Percentiles rank a stretch among this genome's conserved stretches.
phyloP scores from a whole-genome alignment of 1,139 yeast genomes.

The Yamadazyma buinensis region DNA sequence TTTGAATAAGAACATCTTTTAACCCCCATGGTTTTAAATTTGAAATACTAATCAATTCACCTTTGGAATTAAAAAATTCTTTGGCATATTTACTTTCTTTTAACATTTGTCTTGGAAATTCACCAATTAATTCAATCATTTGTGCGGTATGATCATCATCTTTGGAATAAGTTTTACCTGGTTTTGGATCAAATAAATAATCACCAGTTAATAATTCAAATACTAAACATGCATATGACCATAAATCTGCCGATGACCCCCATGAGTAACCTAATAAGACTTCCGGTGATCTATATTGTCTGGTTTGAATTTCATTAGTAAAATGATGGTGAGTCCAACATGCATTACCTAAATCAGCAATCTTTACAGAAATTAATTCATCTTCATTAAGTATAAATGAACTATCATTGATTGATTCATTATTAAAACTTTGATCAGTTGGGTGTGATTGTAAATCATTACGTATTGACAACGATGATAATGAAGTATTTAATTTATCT shows the following conservation, averaged over 20 bases:
- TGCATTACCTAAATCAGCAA: slow-evolving; percentile 50
- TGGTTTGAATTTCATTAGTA: slow-evolving; percentile 49
- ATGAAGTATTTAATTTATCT: slow-evolving; percentile 29
- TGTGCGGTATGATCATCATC: slow-evolving; percentile 52
- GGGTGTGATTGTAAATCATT: slow-evolving; percentile 11
- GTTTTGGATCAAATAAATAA: slow-evolving; percentile 46
- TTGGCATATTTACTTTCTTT: slow-evolving; percentile 42
- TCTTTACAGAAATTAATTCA: slow-evolving; percentile 45
- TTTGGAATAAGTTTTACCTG: slow-evolving; percentile 43
- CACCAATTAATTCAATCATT: slow-evolving; percentile 43
- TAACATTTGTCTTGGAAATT: slow-evolving; percentile 40
- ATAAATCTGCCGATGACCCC: slow-evolving; percentile 48
- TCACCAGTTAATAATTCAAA: slow-evolving; percentile 49
- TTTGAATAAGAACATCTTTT: slow-evolving; percentile 43
- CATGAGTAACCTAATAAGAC: slow-evolving; percentile 46
- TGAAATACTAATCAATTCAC: slow-evolving; percentile 56
- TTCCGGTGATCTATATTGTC: slow-evolving; percentile 49
- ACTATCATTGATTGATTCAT: slow-evolving; percentile 10
- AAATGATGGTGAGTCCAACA: slow-evolving; percentile 49
- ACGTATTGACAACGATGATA: slow-evolving; percentile 42
- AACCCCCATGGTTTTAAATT: slow-evolving; percentile 49
- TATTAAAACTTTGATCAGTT: slow-evolving; percentile 19
- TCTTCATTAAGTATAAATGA: slow-evolving; percentile 36
- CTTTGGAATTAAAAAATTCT: slow-evolving; percentile 46
- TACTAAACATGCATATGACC: slow-evolving; percentile 47